A percentile compares a stretch with the other conserved stretches of the same genome.
These are phyloP conservation scores for Globisporangium heterothallicum DNA, from an alignment of 352 stramenopile genomes.

Conservation along the genomic window DNA sequence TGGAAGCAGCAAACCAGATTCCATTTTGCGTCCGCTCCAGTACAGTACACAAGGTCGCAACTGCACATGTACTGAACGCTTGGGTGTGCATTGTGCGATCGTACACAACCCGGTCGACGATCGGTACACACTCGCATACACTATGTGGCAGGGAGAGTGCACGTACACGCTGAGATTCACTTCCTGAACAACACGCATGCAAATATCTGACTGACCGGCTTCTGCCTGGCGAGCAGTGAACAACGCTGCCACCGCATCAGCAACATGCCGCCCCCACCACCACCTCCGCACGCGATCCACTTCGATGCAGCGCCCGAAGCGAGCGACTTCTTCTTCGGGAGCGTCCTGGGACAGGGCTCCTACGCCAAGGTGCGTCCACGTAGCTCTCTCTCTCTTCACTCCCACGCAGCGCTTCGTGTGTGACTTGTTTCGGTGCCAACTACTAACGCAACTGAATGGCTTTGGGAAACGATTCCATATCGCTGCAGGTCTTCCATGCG, in stretches of 20 bases:
- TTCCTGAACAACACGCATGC: no score
- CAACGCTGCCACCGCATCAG: background rate
- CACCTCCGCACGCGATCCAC: slow-evolving; percentile 40
- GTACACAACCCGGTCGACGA: background rate
- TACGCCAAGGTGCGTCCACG: slow-evolving; percentile 68
- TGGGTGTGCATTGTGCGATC: no score
- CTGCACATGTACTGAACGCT: background rate
- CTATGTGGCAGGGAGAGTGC: slow-evolving; percentile 3
- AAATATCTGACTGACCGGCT: no score
- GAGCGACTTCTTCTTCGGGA: slow-evolving; percentile 85
- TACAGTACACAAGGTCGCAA: no score
- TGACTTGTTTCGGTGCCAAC: no score
- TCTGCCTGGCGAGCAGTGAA: no score
- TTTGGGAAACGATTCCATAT: background rate
- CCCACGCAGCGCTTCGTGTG: background rate
- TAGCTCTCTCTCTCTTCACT: background rate
- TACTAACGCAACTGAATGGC: no score
- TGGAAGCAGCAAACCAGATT: no score
- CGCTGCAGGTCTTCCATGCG: slow-evolving; percentile 76
- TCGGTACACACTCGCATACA: background rate
- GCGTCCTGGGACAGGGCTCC: slow-evolving; percentile 79
- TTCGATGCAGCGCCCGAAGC: slow-evolving; percentile 63
- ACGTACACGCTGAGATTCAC: no score
- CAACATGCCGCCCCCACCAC: background rate
- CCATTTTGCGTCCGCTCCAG: no score